These are phyloP conservation scores for Podila minutissima DNA, from an alignment of 192 early-diverging fungal genomes.

Conservation along the genomic window DNA sequence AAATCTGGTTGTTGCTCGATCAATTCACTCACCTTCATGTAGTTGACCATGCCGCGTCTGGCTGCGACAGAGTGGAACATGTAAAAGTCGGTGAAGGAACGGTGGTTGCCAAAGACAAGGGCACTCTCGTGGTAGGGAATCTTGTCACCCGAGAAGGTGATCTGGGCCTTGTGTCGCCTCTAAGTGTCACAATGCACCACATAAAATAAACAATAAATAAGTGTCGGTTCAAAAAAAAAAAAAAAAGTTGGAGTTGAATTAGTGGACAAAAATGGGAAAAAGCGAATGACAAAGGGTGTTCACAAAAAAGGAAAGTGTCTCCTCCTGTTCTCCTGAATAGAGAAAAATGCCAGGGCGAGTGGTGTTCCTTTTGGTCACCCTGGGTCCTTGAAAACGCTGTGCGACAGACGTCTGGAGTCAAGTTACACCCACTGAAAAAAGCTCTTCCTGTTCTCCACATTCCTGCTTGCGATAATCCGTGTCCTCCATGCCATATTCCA, in stretches of 20 bases:
- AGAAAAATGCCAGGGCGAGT: background rate
- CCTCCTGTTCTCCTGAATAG: background rate
- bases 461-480: background rate
- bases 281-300: background rate
- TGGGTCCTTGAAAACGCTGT: too few relatives aligned
- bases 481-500: too few relatives aligned
- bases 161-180: conserved; percentile 57
- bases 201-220: too few relatives aligned
- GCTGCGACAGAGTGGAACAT: conserved; percentile 64
- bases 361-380: background rate
- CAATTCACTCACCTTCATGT: conserved; percentile 55
- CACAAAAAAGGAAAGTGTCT: background rate
- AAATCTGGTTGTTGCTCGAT: background rate
- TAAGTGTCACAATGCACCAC: background rate
- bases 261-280: conserved; percentile 1
- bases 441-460: background rate
- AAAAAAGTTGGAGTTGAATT: conserved; percentile 1
- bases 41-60: conserved; percentile 59
- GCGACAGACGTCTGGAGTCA: too few relatives aligned
- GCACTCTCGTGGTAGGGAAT: conserved; percentile 60
- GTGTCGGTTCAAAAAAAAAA: background rate
- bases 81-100: conserved; percentile 66
- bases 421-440: too few relatives aligned
- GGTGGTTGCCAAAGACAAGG: conserved; percentile 64
- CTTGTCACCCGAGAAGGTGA: conserved; percentile 66